These are phyloP conservation scores for Neurospora intermedia DNA, from an alignment of 495 filamentous ascomycete species.

Conservation along the genomic window DNA sequence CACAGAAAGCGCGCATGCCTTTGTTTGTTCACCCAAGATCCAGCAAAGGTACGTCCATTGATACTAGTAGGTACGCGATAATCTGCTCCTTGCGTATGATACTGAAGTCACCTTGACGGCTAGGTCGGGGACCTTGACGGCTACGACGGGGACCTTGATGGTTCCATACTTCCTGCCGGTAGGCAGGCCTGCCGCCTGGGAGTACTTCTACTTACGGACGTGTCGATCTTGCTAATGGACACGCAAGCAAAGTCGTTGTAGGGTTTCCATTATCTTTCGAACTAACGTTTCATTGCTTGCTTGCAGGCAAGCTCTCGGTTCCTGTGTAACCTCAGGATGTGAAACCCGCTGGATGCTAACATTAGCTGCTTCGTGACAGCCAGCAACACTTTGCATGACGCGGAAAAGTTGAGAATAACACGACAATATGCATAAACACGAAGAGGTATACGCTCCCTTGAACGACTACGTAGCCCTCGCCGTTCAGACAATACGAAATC, in stretches of 20 bases:
- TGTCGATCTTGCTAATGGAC: background rate
- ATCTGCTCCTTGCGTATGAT: background rate
- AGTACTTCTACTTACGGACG: background rate
- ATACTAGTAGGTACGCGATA: background rate
- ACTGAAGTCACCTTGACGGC: background rate
- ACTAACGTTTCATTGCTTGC: background rate
- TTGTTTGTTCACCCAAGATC: background rate
- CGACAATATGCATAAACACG: background rate
- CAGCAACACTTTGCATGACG: background rate
- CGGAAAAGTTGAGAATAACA: background rate
- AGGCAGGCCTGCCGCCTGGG: background rate
- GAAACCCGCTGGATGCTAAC: background rate
- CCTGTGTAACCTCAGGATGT: background rate
- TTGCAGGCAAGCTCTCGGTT: background rate
- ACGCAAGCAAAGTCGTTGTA: background rate
- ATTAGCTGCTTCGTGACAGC: background rate
- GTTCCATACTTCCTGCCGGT: background rate
- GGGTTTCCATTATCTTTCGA: background rate
- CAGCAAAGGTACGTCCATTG: background rate
- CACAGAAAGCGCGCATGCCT: background rate
- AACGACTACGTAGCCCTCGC: background rate
- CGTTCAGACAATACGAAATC: background rate
- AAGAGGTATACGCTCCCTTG: background rate
- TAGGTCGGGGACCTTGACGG: conserved; percentile 8
- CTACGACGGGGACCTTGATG: conserved; percentile 10